Conservation (phyloP, 305 asterid species). For the Fraxinus xanthoxyloides region DNA sequence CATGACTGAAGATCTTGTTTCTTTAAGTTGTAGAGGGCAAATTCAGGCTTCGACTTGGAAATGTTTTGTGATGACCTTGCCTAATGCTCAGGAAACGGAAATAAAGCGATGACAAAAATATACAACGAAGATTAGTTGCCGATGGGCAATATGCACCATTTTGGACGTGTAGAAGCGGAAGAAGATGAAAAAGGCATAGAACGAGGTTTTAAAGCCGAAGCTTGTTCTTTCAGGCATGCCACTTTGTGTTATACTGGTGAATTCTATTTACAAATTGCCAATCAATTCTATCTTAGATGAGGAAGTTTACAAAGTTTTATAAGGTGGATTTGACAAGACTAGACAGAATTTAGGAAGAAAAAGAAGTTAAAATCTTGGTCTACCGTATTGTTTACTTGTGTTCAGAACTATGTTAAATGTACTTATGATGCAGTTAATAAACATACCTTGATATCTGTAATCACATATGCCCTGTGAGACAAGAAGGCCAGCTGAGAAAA, state of each 20-base stretch:
- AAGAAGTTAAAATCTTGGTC: not conserved
- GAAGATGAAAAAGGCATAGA: not conserved
- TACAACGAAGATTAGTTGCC: not conserved
- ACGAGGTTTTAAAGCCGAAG: not conserved
- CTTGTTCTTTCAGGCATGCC: not conserved
- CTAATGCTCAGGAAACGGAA: not conserved
- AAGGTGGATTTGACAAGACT: not conserved
- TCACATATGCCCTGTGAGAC: conserved; percentile 80
- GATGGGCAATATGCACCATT: not conserved
- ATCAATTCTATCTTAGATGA: not conserved
- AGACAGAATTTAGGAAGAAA: not conserved
- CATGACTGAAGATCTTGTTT: not conserved
- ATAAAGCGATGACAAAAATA: not conserved
- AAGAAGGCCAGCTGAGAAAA: conserved; percentile 75
- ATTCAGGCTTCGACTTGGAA: not conserved
- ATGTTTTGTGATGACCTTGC: not conserved
- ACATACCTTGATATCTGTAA: conserved; percentile 71
- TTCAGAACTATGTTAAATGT: not conserved
- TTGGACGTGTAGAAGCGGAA: not conserved
- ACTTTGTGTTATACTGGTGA: not conserved
- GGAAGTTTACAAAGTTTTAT: not conserved
- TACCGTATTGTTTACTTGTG: not conserved
- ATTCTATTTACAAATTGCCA: not conserved
- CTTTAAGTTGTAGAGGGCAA: not conserved
- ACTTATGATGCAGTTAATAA: not conserved